These are phyloP conservation scores for Zymoseptoria ardabiliae DNA, from an alignment of 2,329 filamentous ascomycete genomes.

Conservation along the genomic window DNA sequence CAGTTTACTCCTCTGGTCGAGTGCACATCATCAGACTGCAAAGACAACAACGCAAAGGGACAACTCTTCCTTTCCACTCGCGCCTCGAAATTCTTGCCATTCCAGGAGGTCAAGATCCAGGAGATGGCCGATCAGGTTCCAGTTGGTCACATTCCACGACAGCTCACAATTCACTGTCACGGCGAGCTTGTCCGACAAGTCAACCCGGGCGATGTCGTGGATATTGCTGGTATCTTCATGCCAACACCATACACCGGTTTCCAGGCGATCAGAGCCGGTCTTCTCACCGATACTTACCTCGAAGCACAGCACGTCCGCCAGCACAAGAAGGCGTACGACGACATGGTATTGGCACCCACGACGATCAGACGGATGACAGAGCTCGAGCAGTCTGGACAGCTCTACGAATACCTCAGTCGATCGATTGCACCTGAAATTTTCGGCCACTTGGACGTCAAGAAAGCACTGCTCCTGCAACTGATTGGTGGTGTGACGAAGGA, in stretches of 20 bases:
- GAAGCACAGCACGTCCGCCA: slow-evolving; percentile 90
- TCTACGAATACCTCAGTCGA: slow-evolving; percentile 91
- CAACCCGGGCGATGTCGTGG: slow-evolving; percentile 89
- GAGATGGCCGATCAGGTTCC: slow-evolving; percentile 99
- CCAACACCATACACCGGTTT: slow-evolving; percentile 99
- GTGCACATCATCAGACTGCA: slow-evolving; percentile 86
- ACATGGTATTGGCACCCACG: slow-evolving; percentile 74
- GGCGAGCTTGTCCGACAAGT: slow-evolving; percentile 78
- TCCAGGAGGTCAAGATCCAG: slow-evolving; percentile 97
- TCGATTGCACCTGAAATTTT: slow-evolving; percentile 98
- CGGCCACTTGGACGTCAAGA: slow-evolving; percentile 95
- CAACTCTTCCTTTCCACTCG: slow-evolving; percentile 91
- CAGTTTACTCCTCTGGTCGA: slow-evolving; percentile 80
- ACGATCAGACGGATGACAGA: slow-evolving; percentile 79
- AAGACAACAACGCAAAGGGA: slow-evolving; percentile 82
- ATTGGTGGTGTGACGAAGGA: slow-evolving; percentile 95
- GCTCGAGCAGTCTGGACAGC: slow-evolving; percentile 75
- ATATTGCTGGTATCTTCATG: slow-evolving; percentile 90
- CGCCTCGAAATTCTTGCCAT: slow-evolving; percentile 92
- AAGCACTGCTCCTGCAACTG: slow-evolving; percentile 86
- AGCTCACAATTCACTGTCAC: slow-evolving; percentile 81
- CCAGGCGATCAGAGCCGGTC: slow-evolving; percentile 87
- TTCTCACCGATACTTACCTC: slow-evolving; percentile 94
- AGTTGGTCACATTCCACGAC: slow-evolving; percentile 91
- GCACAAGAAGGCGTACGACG: slow-evolving; percentile 97